Evolutionary conservation across 345 rosid genomes (phyloP), one percentile per base, ranked within the genome.

Genomic region (Populus alba): DNA sequence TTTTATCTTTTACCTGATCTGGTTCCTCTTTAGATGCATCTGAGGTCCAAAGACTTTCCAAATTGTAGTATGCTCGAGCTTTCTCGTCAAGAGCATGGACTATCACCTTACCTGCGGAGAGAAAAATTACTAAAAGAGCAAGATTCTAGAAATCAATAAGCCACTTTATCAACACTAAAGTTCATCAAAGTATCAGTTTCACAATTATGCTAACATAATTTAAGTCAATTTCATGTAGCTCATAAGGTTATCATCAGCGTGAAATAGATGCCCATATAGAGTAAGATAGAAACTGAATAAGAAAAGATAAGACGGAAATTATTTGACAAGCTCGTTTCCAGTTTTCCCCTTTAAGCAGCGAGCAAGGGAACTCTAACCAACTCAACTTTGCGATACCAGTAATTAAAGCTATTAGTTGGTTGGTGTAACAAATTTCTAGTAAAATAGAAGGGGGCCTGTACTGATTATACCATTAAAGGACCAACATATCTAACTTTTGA

Each of bases 21-120:
- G 87, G 74, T 66, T 92, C 94, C 66, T 75, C 70, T 41, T 68
- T 77, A 18, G 83, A 69, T 59, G 73, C n/a, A 66, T 77, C 81
- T 11, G 80, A 38, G 63, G 80, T 78, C 94, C 97, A 90, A 71
- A 92, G 87, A 53, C 78, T 81, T 85, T 95, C 99, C 87, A 93
- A 85, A 82, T 91, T 81, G 85, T 91, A 95, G 76, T 93, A 93
- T 79, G 82, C 88, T 79, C 99, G 90, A 10, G 99, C 99, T 75
- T 92, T 90, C 88, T 92, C 98, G 77, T 94, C 98, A 75, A 94
- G 94, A 61, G 97, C 98, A 85, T 92, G 98, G 62, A 94, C 88
- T 39, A 92, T 88, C 75, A 91, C 90, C 82, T 86, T 94, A 1
- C 98, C 98, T 92, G 68, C 47, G 81, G 29, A 41, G 47, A 74